Evolutionary conservation across 306 rosid species (phyloP).

Genomic region (Cajanus cajan): DNA sequence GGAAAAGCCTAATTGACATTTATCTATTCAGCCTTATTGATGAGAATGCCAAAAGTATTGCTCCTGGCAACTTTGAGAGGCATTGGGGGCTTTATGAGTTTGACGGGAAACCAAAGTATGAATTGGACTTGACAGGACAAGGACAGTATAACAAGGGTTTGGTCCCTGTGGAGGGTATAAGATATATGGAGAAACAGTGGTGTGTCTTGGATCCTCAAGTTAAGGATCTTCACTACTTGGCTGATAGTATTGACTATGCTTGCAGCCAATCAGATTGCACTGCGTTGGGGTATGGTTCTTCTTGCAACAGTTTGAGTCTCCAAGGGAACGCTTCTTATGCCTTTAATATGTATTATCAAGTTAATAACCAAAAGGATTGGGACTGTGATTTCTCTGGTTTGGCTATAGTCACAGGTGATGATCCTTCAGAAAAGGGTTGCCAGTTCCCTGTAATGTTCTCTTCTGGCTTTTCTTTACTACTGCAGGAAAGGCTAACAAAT

Average conservation of each 20-base stretch:
- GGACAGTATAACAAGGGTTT: slow-evolving; percentile 42
- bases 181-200: slow-evolving; percentile 61
- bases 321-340: slow-evolving; percentile 92
- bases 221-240: slow-evolving; percentile 30
- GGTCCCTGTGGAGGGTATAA: slow-evolving; percentile 64
- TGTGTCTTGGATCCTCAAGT: slow-evolving; percentile 59
- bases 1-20: slow-evolving; percentile 50
- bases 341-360: slow-evolving; percentile 85
- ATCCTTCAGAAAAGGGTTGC: slow-evolving; percentile 73
- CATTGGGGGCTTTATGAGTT: slow-evolving; percentile 93
- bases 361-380: slow-evolving; percentile 57
- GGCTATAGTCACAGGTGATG: slow-evolving; percentile 52
- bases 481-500: slow-evolving; percentile 9
- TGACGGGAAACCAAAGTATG: slow-evolving; percentile 93
- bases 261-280: slow-evolving; percentile 89
- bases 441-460: slow-evolving; percentile 70
- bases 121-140: slow-evolving; percentile 56
- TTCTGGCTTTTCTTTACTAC: slow-evolving; percentile 36
- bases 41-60: slow-evolving; percentile 67
- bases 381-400: slow-evolving; percentile 73
- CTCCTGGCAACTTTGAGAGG: slow-evolving; percentile 84
- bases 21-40: slow-evolving; percentile 76
- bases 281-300: slow-evolving; percentile 82
- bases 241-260: slow-evolving; percentile 66
- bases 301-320: slow-evolving; percentile 62